Conservation (phyloP, 2,329 filamentous ascomycete species). For the Botrytis fabae region DNA sequence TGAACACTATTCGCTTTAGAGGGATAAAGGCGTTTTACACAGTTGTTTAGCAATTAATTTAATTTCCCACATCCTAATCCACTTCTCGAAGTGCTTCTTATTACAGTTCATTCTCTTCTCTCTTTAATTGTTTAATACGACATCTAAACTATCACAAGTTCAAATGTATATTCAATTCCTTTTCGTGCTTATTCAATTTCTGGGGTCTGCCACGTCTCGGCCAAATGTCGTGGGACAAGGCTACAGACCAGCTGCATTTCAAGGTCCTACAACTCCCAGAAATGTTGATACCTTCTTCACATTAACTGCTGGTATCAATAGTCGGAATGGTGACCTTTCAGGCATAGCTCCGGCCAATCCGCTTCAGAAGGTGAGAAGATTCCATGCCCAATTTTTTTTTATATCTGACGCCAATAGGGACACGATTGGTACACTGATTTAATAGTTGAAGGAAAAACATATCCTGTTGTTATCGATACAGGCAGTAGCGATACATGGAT, state of each 20-base stretch:
- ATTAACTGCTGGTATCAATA: neutral
- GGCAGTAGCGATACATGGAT: conserved; percentile 52
- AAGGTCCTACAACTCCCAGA: neutral
- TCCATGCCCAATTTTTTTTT: neutral
- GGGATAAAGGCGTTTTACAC: neutral
- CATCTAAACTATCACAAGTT: neutral
- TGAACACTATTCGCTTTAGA: neutral
- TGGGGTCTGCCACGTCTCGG: neutral
- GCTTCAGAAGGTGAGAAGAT: neutral
- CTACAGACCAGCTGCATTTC: conserved; percentile 9
- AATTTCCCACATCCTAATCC: neutral
- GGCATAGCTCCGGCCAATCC: neutral
- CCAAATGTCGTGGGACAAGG: neutral
- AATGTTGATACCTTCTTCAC: neutral
- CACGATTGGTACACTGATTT: conserved; percentile 17
- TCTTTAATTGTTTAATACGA: neutral
- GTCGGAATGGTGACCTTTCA: neutral
- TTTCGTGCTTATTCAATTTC: neutral
- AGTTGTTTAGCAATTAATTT: neutral
- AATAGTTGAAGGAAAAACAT: conserved; percentile 20
- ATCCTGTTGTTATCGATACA: conserved; percentile 45
- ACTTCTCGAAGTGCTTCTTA: neutral
- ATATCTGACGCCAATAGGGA: conserved; percentile 12
- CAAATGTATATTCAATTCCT: neutral
- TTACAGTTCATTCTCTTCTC: neutral